These are phyloP conservation scores for Dothiorella sarmentorum DNA, from an alignment of 2,329 filamentous ascomycete genomes.

Conservation along the genomic window DNA sequence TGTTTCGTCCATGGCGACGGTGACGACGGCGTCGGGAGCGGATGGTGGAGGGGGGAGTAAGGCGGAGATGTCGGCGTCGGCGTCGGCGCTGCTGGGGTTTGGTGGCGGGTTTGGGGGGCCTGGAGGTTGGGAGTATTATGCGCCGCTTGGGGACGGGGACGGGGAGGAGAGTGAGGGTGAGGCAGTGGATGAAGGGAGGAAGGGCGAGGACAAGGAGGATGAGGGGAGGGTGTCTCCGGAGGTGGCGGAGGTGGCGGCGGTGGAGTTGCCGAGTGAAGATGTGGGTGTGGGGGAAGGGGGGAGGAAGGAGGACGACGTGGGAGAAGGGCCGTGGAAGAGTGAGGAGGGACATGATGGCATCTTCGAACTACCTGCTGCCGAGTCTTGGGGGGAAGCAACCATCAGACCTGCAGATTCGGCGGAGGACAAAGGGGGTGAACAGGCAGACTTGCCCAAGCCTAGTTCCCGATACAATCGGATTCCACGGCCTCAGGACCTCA, in stretches of 20 bases:
- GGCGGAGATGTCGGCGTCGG: constrained; percentile 21
- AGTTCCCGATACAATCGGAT: not conserved
- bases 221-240: constrained; percentile 25
- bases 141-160: constrained; percentile 12
- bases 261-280: not conserved
- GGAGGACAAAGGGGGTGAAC: not conserved
- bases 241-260: constrained; percentile 10
- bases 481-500: constrained; percentile 29
- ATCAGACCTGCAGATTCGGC: not conserved
- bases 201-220: constrained; percentile 30
- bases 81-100: constrained; percentile 32
- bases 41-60: not conserved
- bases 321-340: no score
- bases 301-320: not conserved
- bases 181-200: constrained; percentile 36
- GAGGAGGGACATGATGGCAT: no score
- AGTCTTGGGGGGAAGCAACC: not conserved
- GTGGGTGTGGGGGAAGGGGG: not conserved
- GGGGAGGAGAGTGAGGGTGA: constrained; percentile 22
- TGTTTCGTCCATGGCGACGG: not conserved
- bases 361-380: constrained; percentile 20
- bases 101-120: constrained; percentile 36
- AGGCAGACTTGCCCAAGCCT: not conserved
- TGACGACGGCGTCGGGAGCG: not conserved
- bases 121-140: constrained; percentile 36